Evolutionary conservation across 2,329 filamentous ascomycete species (phyloP).

Genomic region (Colletotrichum lentis): DNA sequence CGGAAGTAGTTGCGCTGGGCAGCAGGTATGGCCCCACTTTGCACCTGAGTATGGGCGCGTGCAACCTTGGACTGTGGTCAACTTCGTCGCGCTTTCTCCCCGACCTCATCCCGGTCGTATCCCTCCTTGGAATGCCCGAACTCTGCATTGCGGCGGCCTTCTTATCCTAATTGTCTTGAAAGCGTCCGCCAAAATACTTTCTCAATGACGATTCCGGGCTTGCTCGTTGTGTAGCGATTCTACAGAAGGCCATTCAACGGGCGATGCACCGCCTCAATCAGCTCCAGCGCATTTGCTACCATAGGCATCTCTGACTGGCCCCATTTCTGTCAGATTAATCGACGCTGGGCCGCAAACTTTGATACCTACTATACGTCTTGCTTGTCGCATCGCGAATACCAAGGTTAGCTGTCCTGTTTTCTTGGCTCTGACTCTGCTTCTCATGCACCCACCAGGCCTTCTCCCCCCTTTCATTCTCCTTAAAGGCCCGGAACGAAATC

Average conservation of each 20-base stretch:
- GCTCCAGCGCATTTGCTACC: slow-evolving; percentile 3
- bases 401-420: slow-evolving; percentile 18
- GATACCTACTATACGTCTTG: background rate
- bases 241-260: background rate
- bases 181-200: background rate
- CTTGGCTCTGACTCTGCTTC: background rate
- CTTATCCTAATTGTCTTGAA: background rate
- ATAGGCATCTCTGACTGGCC: slow-evolving; percentile 16
- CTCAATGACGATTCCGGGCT: background rate
- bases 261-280: slow-evolving; percentile 15
- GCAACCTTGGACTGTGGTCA: slow-evolving; percentile 25
- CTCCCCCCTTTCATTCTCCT: background rate
- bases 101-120: slow-evolving; percentile 28
- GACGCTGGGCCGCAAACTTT: too few species aligned
- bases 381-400: slow-evolving; percentile 1
- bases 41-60: slow-evolving; percentile 30
- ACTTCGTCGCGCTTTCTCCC: slow-evolving; percentile 35
- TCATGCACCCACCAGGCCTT: slow-evolving; percentile 1
- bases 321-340: background rate
- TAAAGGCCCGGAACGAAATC: background rate
- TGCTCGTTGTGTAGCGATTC: background rate
- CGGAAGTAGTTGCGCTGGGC: slow-evolving; percentile 21
- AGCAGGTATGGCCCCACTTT: slow-evolving; percentile 35
- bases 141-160: background rate
- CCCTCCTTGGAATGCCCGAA: slow-evolving; percentile 1